These are phyloP conservation scores for Aspergillus luchuensis DNA, from an alignment of 2,329 filamentous ascomycete species.

Conservation along the genomic window DNA sequence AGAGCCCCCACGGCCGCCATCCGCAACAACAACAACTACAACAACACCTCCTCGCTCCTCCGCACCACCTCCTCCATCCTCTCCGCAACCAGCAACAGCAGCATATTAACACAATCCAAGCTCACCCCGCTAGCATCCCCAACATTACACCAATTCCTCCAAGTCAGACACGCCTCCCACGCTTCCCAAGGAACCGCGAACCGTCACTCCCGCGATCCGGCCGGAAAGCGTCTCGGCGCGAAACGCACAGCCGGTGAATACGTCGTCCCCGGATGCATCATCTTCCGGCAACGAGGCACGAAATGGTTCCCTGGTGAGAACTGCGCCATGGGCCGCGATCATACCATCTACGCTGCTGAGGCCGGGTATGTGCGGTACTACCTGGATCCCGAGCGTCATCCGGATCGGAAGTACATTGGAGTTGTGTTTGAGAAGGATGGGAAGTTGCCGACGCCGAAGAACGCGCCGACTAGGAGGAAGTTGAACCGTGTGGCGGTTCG, in stretches of 20 bases:
- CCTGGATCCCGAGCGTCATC: slow-evolving; percentile 78
- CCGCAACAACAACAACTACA: slow-evolving; percentile 4
- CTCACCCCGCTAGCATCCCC: slow-evolving; percentile 29
- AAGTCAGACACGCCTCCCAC: slow-evolving; percentile 64
- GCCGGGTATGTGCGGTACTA: slow-evolving; percentile 97
- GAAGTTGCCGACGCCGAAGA: slow-evolving; percentile 72
- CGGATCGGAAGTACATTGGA: slow-evolving; percentile 90
- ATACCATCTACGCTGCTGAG: slow-evolving; percentile 86
- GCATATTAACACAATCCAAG: slow-evolving; percentile 12
- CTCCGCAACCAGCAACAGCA: slow-evolving; percentile 15
- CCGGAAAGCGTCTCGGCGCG: slow-evolving; percentile 86
- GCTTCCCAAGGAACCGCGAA: slow-evolving; percentile 69
- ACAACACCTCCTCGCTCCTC: slow-evolving; percentile 23
- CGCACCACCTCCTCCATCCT: slow-evolving; percentile 27
- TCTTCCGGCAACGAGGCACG: slow-evolving; percentile 95
- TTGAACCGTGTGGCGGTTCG: slow-evolving; percentile 69
- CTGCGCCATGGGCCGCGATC: slow-evolving; percentile 89
- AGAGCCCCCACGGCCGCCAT: slow-evolving; percentile 31
- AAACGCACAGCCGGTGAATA: slow-evolving; percentile 93
- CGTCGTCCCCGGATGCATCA: slow-evolving; percentile 94
- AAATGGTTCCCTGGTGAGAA: slow-evolving; percentile 96
- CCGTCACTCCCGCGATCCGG: slow-evolving; percentile 64
- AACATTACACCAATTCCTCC: slow-evolving; percentile 44
- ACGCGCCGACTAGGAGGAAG: slow-evolving; percentile 72
- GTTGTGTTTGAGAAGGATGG: slow-evolving; percentile 84